Conservation (phyloP, 164 flowering plant genomes). For the Kalanchoe fedtschenkoi region DNA sequence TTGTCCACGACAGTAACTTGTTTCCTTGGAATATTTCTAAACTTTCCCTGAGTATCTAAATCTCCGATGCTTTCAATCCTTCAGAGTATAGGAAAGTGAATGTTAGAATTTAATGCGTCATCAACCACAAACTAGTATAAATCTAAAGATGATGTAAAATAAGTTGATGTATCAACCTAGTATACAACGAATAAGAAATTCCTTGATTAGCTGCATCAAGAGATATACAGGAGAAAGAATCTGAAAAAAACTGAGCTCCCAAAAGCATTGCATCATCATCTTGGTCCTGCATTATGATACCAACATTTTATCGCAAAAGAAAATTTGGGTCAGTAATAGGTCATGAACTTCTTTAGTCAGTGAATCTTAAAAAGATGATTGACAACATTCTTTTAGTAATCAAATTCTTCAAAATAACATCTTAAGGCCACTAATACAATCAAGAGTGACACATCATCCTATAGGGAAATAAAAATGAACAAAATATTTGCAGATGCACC, state of each 20-base stretch:
- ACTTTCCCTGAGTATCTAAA: conserved; percentile 42
- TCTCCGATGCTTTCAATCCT: conserved; percentile 74
- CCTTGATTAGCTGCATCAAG: conserved; percentile 47
- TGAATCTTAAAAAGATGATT: neutral
- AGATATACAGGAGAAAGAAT: conserved; percentile 77
- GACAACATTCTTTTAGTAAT: neutral
- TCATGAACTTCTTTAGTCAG: neutral
- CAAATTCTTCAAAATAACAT: no score
- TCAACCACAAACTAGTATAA: neutral
- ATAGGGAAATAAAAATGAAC: neutral
- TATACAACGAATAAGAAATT: conserved; percentile 65
- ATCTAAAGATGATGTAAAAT: neutral
- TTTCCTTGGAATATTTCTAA: conserved; percentile 37
- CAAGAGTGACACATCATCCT: neutral
- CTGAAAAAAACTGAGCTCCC: conserved; percentile 88
- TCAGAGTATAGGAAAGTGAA: neutral
- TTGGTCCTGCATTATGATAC: conserved; percentile 74
- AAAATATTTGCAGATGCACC: neutral
- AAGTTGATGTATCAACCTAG: conserved; percentile 32
- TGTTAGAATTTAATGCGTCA: neutral
- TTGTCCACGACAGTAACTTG: conserved; percentile 67
- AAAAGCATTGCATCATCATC: conserved; percentile 94
- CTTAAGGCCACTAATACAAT: no score
- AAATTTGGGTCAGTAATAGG: neutral
- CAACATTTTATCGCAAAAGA: neutral